Conservation (phyloP, 176 grass and related monocot species). For the Oryza officinalis region DNA sequence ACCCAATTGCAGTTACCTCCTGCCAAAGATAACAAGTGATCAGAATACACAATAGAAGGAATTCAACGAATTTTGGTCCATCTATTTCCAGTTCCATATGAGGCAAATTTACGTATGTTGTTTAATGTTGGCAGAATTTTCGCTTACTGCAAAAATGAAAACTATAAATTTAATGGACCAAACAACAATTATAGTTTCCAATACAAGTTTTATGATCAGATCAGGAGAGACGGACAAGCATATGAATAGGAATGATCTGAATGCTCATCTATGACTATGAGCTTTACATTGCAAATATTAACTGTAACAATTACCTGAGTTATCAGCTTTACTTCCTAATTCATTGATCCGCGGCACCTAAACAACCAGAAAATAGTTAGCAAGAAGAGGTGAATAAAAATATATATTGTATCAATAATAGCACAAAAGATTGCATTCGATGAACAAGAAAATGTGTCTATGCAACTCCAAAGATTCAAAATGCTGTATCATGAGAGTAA, state of each 20-base stretch:
- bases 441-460: constrained; percentile 12
- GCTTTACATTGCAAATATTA: constrained; percentile 4
- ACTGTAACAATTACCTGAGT: constrained; percentile 26
- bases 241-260: not conserved
- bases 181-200: not conserved
- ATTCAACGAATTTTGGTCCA: not conserved
- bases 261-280: constrained; percentile 2
- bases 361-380: constrained; percentile 43
- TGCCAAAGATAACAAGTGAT: not conserved
- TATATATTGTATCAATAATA: constrained; percentile 20
- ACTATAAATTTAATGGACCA: not conserved
- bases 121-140: constrained; percentile 11
- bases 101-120: not conserved
- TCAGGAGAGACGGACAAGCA: constrained; percentile 9
- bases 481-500: not conserved
- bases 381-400: constrained; percentile 9
- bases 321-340: constrained; percentile 50
- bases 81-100: constrained; percentile 17
- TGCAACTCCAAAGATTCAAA: not conserved
- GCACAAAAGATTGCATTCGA: not conserved
- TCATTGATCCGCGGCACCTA: constrained; percentile 99
- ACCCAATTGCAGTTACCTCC: not conserved
- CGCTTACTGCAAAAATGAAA: not conserved
- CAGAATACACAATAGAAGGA: not conserved
- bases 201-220: not conserved